Percentiles rank a stretch among this genome's conserved stretches.
Evolutionary conservation across 768 basidiomycete genomes (phyloP).

Genomic region (Basidioascus undulatus): DNA sequence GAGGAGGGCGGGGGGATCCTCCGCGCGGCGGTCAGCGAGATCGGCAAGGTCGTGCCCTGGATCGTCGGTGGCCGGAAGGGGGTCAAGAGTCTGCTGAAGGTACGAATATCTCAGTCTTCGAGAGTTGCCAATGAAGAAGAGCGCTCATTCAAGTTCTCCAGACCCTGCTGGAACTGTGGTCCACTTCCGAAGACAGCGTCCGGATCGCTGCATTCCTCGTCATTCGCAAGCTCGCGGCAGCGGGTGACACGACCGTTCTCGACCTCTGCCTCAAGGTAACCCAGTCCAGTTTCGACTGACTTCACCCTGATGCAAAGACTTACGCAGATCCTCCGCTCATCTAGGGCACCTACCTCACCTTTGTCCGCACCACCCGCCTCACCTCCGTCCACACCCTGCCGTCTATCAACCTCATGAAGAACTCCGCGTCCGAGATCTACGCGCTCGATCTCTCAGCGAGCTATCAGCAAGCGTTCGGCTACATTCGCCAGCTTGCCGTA

Average conservation of each 20-base stretch:
- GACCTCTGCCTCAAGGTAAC: slow-evolving; percentile 70
- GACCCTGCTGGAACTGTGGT: slow-evolving; percentile 72
- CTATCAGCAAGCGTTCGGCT: slow-evolving; percentile 89
- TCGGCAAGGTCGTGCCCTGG: slow-evolving; percentile 72
- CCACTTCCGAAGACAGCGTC: slow-evolving; percentile 47
- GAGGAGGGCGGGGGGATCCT: slow-evolving; percentile 16
- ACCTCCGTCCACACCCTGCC: slow-evolving; percentile 73
- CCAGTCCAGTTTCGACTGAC: too few species aligned
- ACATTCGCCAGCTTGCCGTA: slow-evolving; percentile 83
- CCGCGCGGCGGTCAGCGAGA: slow-evolving; percentile 51
- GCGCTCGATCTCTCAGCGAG: slow-evolving; percentile 43
- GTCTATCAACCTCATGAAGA: slow-evolving; percentile 88
- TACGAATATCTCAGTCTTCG: slow-evolving; percentile 16
- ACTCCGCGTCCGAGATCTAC: slow-evolving; percentile 81
- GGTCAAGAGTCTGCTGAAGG: slow-evolving; percentile 70
- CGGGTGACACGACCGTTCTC: slow-evolving; percentile 51
- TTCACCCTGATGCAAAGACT: too few species aligned
- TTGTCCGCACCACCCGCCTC: slow-evolving; percentile 60
- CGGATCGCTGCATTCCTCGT: slow-evolving; percentile 70
- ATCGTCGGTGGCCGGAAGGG: slow-evolving; percentile 59
- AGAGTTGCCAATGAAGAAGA: not conserved
- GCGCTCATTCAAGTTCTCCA: slow-evolving; percentile 15
- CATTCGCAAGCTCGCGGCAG: slow-evolving; percentile 50
- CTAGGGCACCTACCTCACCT: slow-evolving; percentile 65
- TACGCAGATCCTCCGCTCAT: not conserved